Percentiles rank a stretch among this genome's conserved stretches.
Evolutionary conservation across 805 yeast genomes (phyloP).

Genomic region (Wickerhamomyces chaumierensis): DNA sequence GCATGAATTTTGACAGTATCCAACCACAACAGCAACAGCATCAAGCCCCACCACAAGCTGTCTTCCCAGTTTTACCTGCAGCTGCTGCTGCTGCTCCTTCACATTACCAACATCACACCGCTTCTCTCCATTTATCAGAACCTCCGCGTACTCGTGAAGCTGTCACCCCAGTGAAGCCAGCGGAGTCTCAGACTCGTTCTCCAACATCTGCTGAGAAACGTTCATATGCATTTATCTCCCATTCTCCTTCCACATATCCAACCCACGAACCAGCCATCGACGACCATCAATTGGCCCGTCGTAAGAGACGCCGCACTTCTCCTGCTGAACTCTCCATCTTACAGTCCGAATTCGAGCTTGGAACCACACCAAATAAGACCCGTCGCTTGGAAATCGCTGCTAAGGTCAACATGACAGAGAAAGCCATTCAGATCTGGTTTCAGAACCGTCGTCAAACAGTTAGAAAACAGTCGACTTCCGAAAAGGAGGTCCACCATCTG

Average conservation of each 20-base stretch:
- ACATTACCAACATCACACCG: no score
- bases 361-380: slow-evolving; percentile 72
- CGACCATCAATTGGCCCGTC: slow-evolving; percentile 84
- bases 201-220: background rate
- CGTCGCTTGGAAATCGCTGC: slow-evolving; percentile 71
- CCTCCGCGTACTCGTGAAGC: background rate
- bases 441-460: slow-evolving; percentile 87
- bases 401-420: slow-evolving; percentile 86
- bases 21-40: no score
- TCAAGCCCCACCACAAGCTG: no score
- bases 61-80: no score
- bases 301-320: slow-evolving; percentile 92
- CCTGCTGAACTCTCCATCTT: slow-evolving; percentile 76
- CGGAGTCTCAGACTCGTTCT: background rate
- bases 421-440: slow-evolving; percentile 97
- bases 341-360: slow-evolving; percentile 65
- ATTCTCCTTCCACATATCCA: slow-evolving; percentile 83
- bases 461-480: slow-evolving; percentile 34
- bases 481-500: slow-evolving; percentile 18
- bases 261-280: slow-evolving; percentile 75
- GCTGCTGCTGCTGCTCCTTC: no score
- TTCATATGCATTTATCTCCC: slow-evolving; percentile 80
- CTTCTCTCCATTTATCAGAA: background rate
- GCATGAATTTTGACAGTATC: background rate
- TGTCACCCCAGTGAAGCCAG: background rate